Evolutionary conservation across 2,329 filamentous ascomycete genomes (phyloP).

Genomic region (Ceratocystis eucalypticola): DNA sequence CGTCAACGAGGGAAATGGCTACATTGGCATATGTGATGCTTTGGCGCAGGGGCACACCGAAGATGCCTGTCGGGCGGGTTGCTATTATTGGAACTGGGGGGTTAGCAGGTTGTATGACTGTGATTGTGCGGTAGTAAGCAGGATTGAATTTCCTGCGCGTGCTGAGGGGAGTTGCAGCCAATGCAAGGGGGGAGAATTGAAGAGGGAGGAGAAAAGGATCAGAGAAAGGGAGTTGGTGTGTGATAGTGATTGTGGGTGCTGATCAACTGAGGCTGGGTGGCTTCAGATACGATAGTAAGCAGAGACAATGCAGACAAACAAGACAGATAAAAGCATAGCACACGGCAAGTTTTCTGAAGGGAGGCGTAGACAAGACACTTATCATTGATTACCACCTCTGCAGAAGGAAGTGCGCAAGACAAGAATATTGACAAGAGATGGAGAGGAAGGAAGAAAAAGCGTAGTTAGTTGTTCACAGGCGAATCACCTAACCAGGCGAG

Average conservation of each 20-base stretch:
- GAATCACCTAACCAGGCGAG: neutral
- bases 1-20: constrained; percentile 88
- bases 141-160: neutral
- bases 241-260: neutral
- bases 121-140: neutral
- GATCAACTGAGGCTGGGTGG: neutral
- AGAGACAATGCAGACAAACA: neutral
- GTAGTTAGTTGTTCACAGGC: neutral
- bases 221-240: too few species aligned
- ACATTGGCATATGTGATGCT: constrained; percentile 98
- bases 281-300: neutral
- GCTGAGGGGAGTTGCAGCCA: too few species aligned
- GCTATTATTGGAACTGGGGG: constrained; percentile 9
- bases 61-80: constrained; percentile 56
- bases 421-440: neutral
- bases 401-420: too few species aligned
- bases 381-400: too few species aligned
- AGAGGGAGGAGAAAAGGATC: too few species aligned
- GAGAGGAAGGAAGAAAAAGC: neutral
- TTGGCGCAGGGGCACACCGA: constrained; percentile 80
- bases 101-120: neutral
- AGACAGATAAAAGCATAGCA: neutral
- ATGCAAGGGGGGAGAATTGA: too few species aligned
- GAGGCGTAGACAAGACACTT: too few species aligned
- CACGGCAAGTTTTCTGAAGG: too few species aligned